Evolutionary conservation across 2,329 filamentous ascomycete genomes (phyloP), one percentile per base, ranked within the genome.

Genomic region (Metarhizium brunneum): DNA sequence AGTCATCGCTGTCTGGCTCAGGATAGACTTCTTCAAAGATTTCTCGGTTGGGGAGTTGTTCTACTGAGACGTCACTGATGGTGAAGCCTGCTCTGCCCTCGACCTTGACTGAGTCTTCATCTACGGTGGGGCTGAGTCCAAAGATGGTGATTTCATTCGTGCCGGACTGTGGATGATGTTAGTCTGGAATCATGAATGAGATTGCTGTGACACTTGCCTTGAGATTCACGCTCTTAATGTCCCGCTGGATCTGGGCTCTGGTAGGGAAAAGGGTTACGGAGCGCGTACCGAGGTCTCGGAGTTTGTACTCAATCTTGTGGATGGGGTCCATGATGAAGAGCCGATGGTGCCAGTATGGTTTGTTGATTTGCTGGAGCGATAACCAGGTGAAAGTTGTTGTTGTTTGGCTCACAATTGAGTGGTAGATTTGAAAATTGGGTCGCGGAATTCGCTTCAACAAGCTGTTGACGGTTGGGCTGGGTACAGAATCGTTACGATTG

Each of bases 191-290:
- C 16, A n/a, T 43, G 14, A 6, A 18, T 25, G n/a, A 47, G n/a
- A 6, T 10, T 25, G 43, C 8, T 25, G n/a, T 8, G 18, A 25
- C n/a, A 40, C 59, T 48, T 56, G 67, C 66, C 56, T 65, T 64
- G 40, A 69, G 62, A 45, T 55, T 30, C 16, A 86, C 70, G 59
- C 79, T 69, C 56, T 77, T 78, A 63, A 87, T 77, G 54, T 85
- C 80, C 30, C 84, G 77, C 13, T 80, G 74, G 35, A 87, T 68
- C 50, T 84, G 83, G 1, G 84, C 85, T 59, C 79, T 73, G 2
- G 73, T 73, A 0, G 84, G 84, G 57, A 85, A 86, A 45, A 88
- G 74, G 0, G 79, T 83, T 16, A 88, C 83, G 0, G 78, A 79
- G 52, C 80, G 79, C 38, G 85, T 86, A 8, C 71, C 63, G 35